Evolutionary conservation across 2,329 filamentous ascomycete genomes (phyloP).

Genomic region (Fusarium concolor): DNA sequence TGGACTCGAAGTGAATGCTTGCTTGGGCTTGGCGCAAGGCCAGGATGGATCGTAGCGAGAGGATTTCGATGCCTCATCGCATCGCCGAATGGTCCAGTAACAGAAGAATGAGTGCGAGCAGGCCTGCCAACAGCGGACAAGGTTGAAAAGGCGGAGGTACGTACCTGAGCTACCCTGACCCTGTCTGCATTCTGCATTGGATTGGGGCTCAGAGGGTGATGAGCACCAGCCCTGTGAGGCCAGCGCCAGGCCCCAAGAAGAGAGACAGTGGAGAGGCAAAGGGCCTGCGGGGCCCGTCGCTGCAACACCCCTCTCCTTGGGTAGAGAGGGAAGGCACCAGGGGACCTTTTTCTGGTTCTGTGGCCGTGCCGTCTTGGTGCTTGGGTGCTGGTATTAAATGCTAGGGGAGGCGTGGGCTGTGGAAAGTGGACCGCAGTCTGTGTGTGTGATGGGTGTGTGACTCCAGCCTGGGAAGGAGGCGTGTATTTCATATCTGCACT

Average conservation of each 20-base stretch:
- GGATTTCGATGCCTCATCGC: conserved; percentile 16
- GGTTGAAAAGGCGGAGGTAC: conserved; percentile 41
- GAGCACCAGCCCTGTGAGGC: conserved; percentile 45
- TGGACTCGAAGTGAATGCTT: not conserved
- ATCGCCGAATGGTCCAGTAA: conserved; percentile 17
- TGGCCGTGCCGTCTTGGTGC: conserved; percentile 28
- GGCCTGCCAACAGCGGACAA: not conserved
- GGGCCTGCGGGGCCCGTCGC: conserved; percentile 9
- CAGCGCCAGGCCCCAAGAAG: conserved; percentile 26
- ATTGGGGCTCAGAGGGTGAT: conserved; percentile 35
- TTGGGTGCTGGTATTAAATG: not conserved
- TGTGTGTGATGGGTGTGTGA: conserved; percentile 16
- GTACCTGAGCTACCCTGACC: conserved; percentile 22
- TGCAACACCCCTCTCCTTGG: conserved; percentile 19
- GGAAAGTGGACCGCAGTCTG: conserved; percentile 8
- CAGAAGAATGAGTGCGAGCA: conserved; percentile 23
- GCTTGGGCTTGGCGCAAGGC: not conserved
- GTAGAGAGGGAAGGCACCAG: not conserved
- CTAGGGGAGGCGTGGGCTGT: conserved; percentile 13
- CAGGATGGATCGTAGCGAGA: conserved; percentile 1
- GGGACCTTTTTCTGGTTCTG: conserved; percentile 38
- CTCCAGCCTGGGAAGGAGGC: conserved; percentile 22
- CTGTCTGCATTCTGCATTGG: conserved; percentile 13
- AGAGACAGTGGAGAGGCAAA: conserved; percentile 8
- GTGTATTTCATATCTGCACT: not conserved